Base-by-base conservation (phyloP, 2,329 filamentous ascomycete genomes). In the Fusarium tjaetaba region DNA sequence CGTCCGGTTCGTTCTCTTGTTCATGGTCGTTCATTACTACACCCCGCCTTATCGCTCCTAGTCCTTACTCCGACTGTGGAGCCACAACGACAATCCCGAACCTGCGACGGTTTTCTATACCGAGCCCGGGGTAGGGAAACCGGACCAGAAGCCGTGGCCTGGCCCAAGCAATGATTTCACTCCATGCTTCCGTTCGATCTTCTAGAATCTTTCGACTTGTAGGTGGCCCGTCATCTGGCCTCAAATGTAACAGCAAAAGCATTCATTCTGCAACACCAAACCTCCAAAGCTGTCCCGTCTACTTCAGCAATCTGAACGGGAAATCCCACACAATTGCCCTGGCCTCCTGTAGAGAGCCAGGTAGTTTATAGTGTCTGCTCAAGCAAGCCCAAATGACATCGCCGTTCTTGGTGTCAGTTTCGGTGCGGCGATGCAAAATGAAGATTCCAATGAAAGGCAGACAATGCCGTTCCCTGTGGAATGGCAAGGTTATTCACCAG, bases 341-440 rank as follows among this genome's bases (percentile, higher is more conserved):
- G 62, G 67, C 67, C 55, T 56, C 68, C 38, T 43, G 16, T 53
- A 55, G 53, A 69, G 61, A 70, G 65, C 55, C 65, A 65, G 49
- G 56, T 46, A 56, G 60, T 39, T 49, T 61, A 71, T 63, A 65
- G 71, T 75, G 70, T 65, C 64, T 62, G 71, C 60, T 59, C 64
- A 58, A 55, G 60, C 64, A 61, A 49, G 57, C 32, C 53, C 58
- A 59, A 60, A 66, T 70, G 67, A 72, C 65, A 71, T 76, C 73
- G 66, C 69, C 68, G 71, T 67, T 52, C 65, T 73, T 69, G 72
- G 53, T 65, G 59, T 70, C 56, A 67, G 68, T 60, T 63, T 70
- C 62, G 73, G 72, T 71, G 75, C 64, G 65, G 76, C 73, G 71
- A 77, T 78, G 74, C 71, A 76, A 70, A 67, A 77, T 70, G 75